Base-by-base conservation (phyloP, 495 filamentous ascomycete genomes). In the Cryomyces minteri region DNA sequence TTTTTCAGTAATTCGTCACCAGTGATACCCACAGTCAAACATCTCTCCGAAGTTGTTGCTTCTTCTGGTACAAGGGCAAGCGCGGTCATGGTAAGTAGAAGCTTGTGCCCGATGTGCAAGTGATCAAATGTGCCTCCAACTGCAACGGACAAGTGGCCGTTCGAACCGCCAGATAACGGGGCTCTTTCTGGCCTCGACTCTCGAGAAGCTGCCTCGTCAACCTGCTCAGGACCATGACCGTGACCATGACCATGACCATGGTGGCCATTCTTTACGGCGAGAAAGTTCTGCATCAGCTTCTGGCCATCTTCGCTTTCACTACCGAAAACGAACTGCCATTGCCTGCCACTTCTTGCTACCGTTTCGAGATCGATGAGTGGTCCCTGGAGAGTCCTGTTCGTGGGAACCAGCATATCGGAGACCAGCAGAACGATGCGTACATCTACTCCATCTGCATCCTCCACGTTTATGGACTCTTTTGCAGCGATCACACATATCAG, bases 71-170 rank as follows among this genome's bases (percentile, higher is more conserved):
- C 47, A 5, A 88, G 61, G 7, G 84, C 67, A 42, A 94, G 67
- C 4, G 81, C 79, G 6, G 77, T 81, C 53, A 88, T 88, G 6
- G 88, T 88, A 33, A 98, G 67, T 5, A 98, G 73, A 25, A 95
- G 69, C 57, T 94, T 95, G 66, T 98, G 90, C n/a, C 90, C 90
- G 30, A 83, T 73, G 57, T 96, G 90, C 34, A 98, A 74, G 62
- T 96, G 84, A 61, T 98, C 90, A 58, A 96, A 98, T 4, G 90
- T 96, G 14, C 90, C 90, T 38, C 88, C 90, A 32, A 96, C 77
- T n/a, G 74, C 77, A 32, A 93, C 80, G 12, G 72, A 69, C 50
- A 61, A 57, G 56, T 78, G 71, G 18, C 18, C 18, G 18, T 25
- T 25, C 2, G 18, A 25, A 25, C 18, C 18, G 18, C 18, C 18